Percentiles rank a stretch among this genome's conserved stretches.
These are phyloP conservation scores for Retiboletus fuscus DNA, from an alignment of 1,284 basidiomycete species.

Conservation along the genomic window DNA sequence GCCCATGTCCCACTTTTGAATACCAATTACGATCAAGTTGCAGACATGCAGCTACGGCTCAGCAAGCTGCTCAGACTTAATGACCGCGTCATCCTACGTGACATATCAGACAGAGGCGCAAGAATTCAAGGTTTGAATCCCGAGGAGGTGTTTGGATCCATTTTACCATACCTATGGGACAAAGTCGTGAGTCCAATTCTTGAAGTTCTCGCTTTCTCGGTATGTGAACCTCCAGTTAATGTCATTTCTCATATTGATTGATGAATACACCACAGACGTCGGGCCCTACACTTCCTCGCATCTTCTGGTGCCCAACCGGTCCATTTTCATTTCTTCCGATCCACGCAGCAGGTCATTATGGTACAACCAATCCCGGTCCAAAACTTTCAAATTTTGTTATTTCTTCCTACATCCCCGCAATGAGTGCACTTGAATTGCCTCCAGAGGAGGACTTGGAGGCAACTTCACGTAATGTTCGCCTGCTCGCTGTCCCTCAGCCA, in stretches of 20 bases:
- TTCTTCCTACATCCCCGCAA: slow-evolving; percentile 15
- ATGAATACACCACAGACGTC: neutral
- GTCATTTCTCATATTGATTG: neutral
- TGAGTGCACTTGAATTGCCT: neutral
- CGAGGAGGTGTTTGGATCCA: neutral
- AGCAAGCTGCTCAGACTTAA: neutral
- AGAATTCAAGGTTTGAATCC: neutral
- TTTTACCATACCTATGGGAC: slow-evolving; percentile 16
- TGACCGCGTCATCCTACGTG: neutral
- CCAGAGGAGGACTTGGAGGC: too few relatives aligned
- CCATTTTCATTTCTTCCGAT: too few relatives aligned
- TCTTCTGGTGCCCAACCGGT: neutral
- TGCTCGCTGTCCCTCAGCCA: too few relatives aligned
- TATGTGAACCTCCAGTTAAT: neutral
- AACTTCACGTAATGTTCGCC: too few relatives aligned
- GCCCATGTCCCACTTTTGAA: neutral
- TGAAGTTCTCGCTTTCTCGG: slow-evolving; percentile 11
- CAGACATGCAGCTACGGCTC: neutral
- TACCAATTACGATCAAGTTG: neutral
- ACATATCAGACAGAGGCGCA: neutral
- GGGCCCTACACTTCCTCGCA: neutral
- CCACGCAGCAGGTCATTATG: too few relatives aligned
- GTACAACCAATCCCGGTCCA: neutral
- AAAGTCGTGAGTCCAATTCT: slow-evolving; percentile 22
- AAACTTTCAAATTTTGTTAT: slow-evolving; percentile 11